phyloP scores from a whole-genome alignment of 2,329 filamentous ascomycete genomes.

The Apiospora arundinis region DNA sequence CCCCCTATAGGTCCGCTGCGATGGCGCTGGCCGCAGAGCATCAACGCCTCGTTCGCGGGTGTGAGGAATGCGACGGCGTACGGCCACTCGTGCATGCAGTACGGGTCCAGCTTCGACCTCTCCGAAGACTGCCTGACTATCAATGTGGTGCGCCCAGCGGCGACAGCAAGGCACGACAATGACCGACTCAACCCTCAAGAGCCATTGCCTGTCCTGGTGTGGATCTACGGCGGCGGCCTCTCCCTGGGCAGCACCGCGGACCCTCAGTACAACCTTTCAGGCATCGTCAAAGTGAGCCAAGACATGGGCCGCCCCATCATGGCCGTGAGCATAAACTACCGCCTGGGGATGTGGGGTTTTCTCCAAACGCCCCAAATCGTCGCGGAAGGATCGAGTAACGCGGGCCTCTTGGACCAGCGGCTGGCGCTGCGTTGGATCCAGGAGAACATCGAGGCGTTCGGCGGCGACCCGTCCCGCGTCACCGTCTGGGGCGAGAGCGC shows the following conservation, averaged over 20 bases:
- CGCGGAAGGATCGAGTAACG: conserved; percentile 48
- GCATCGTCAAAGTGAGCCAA: conserved; percentile 61
- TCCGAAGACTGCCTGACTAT: conserved; percentile 56
- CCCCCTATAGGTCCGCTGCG: conserved; percentile 44
- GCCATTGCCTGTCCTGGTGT: conserved; percentile 54
- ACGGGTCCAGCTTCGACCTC: conserved; percentile 47
- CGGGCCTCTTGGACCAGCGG: conserved; percentile 57
- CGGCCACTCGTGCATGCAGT: conserved; percentile 55
- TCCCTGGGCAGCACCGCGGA: conserved; percentile 53
- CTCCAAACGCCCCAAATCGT: conserved; percentile 55
- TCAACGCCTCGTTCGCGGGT: conserved; percentile 47
- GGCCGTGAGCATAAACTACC: conserved; percentile 46
- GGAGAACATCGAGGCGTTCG: conserved; percentile 56
- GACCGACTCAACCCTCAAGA: no score
- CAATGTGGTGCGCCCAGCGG: conserved; percentile 50
- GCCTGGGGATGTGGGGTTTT: conserved; percentile 52
- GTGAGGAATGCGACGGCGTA: conserved; percentile 49
- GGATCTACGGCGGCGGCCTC: conserved; percentile 54
- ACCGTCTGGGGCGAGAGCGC: conserved; percentile 61
- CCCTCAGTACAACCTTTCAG: conserved; percentile 56
- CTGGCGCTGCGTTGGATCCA: conserved; percentile 60
- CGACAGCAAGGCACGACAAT: no score
- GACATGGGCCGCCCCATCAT: conserved; percentile 57
- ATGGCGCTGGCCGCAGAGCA: conserved; percentile 44
- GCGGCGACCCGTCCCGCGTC: conserved; percentile 56